Percentiles rank a stretch among this genome's conserved stretches.
Conservation (phyloP, 305 asterid genomes). For the Plantago coronopus region DNA sequence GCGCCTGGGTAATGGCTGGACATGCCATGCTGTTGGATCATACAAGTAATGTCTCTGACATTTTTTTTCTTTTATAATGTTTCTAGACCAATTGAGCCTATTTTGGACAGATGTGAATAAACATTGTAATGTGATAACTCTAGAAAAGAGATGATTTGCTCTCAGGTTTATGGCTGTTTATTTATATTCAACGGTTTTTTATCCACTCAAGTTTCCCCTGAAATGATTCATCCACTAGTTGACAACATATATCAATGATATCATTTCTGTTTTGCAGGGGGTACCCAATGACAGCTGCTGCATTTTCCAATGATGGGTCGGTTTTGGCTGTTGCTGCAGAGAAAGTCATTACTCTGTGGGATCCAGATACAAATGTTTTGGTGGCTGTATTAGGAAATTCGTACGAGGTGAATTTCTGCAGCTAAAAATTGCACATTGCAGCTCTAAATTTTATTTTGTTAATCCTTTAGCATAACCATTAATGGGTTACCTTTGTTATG, state of each 20-base stretch:
- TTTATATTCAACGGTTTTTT: background rate
- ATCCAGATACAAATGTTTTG: conserved; percentile 72
- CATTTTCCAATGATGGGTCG: conserved; percentile 88
- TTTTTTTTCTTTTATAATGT: conserved; percentile 13
- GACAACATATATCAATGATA: conserved; percentile 21
- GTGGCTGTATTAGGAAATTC: conserved; percentile 81
- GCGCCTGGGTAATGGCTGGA: conserved; percentile 63
- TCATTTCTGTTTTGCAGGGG: conserved; percentile 44
- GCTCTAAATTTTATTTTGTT: conserved; percentile 4
- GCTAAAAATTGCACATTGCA: conserved; percentile 13
- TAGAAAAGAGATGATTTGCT: background rate
- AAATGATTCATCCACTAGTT: conserved; percentile 5
- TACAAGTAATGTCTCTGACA: conserved; percentile 58
- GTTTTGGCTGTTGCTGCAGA: conserved; percentile 93
- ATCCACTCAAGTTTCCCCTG: conserved; percentile 13
- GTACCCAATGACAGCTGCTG: conserved; percentile 78
- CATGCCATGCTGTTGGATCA: conserved; percentile 94
- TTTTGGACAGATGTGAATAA: background rate
- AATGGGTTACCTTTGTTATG: background rate
- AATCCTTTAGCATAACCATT: conserved; percentile 5
- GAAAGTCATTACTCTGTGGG: conserved; percentile 84
- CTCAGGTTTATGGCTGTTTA: background rate
- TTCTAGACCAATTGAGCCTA: background rate
- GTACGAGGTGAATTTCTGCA: conserved; percentile 48
- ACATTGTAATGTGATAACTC: background rate